These are phyloP conservation scores for Nicotiana paniculata DNA, from an alignment of 257 asterid species.

Conservation along the genomic window DNA sequence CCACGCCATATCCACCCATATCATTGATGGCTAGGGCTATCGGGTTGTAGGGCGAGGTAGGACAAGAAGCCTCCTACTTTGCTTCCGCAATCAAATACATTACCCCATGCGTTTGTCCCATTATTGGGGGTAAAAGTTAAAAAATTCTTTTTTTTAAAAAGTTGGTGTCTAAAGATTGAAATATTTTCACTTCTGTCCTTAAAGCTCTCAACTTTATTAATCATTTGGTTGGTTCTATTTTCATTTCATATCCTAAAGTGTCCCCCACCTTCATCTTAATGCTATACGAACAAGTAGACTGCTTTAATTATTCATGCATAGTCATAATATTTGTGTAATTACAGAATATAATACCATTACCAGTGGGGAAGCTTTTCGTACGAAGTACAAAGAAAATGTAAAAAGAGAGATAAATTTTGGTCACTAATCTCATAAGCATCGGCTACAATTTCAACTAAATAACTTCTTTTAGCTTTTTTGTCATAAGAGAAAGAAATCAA, in stretches of 20 bases:
- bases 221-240: constrained; percentile 10
- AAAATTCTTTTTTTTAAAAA: not conserved
- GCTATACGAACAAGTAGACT: not conserved
- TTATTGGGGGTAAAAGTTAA: not conserved
- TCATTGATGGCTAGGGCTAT: not conserved
- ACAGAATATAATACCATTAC: not conserved
- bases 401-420: no score
- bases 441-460: no score
- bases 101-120: constrained; percentile 23
- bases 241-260: not conserved
- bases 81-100: constrained; percentile 27
- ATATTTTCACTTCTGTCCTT: not conserved
- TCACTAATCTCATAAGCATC: no score
- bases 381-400: no score
- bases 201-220: constrained; percentile 8
- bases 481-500: no score
- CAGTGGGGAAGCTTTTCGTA: not conserved
- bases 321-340: not conserved
- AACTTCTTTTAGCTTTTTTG: no score
- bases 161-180: not conserved
- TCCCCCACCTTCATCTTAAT: not conserved
- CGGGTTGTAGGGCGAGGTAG: not conserved
- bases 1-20: not conserved
- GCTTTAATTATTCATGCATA: not conserved
- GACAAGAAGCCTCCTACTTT: constrained; percentile 10